These are phyloP conservation scores for Allomyces macrogynus DNA, from an alignment of 192 early-diverging fungal genomes.

Conservation along the genomic window DNA sequence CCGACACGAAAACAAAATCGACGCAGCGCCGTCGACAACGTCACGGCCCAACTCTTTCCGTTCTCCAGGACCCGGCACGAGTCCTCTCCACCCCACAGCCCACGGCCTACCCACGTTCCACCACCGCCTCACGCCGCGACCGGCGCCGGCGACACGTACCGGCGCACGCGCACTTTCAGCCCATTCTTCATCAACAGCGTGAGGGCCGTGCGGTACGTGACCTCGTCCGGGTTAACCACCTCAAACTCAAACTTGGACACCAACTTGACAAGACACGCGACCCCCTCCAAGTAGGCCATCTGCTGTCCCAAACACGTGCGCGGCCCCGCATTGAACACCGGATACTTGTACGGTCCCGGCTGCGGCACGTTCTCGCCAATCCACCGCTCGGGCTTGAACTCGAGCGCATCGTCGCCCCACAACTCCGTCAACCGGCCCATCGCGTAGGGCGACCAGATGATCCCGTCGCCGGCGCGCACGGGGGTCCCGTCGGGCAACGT, in stretches of 20 bases:
- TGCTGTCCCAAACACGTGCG: slow-evolving; percentile 3
- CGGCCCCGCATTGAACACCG: slow-evolving; percentile 40
- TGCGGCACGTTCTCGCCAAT: slow-evolving; percentile 10
- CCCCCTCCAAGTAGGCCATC: not conserved
- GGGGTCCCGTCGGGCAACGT: slow-evolving; percentile 35
- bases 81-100: too few relatives aligned
- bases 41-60: too few relatives aligned
- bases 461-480: slow-evolving; percentile 25
- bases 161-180: not conserved
- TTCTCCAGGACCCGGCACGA: too few relatives aligned
- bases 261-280: not conserved
- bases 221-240: not conserved
- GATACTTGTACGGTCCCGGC: slow-evolving; percentile 20
- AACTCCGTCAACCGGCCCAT: slow-evolving; percentile 27
- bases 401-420: slow-evolving; percentile 42
- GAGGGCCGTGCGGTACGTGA: not conserved
- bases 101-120: too few relatives aligned
- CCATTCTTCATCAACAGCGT: not conserved
- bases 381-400: slow-evolving; percentile 48
- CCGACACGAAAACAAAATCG: too few relatives aligned
- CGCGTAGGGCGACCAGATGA: slow-evolving; percentile 27
- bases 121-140: too few relatives aligned
- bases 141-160: too few relatives aligned
- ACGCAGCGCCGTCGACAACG: too few relatives aligned
- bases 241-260: not conserved